Evolutionary conservation across 805 yeast species (phyloP), one percentile per base, ranked within the genome.

Genomic region (Scheffersomyces coipomensis): DNA sequence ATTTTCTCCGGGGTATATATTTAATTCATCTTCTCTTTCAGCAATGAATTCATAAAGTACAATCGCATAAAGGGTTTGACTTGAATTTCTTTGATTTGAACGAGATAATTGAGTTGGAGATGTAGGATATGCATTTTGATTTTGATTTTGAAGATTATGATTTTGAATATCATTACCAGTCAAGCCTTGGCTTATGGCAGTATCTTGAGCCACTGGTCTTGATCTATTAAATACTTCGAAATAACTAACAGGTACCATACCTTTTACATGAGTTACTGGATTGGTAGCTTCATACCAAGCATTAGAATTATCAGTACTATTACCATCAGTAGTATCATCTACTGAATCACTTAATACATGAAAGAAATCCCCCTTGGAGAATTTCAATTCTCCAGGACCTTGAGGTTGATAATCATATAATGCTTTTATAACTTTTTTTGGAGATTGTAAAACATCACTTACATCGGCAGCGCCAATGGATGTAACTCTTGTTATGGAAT

Each of bases 221-320:
- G 83, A 73, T 47, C 81, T 73, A 43, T 78, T 81, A 49, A 90
- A 80, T 13, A 80, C 83, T 64, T 89, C 95, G 62, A 91, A 93
- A 59, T 83, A 83, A 9, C 81, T 68, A 30, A 80, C 80, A 4
- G 98, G 98, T 1, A 93, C 98, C 77, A 86, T 78, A 1, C 99
- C 99, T 36, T 78, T 73, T 19, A 75, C 65, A 50, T 83, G 79
- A 24, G 85, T 79, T 34, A 85, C 77, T 11, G 98, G 97, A 58
- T 91, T 89, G 37, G 82, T 79, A 2, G 95, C 97, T 53, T 88
- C 89, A 53, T 80, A 88, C 90, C 96, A 89, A 17, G 79, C 79
- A 29, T 75, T 71, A 17, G 43, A 45, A 25, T 45, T 51, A 33
- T 58, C 61, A 39, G 49, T 54, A 33, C 44, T 49, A 19, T 49